These are phyloP conservation scores for Sisymbrium altissimum DNA, from an alignment of 345 rosid species.

Conservation along the genomic window DNA sequence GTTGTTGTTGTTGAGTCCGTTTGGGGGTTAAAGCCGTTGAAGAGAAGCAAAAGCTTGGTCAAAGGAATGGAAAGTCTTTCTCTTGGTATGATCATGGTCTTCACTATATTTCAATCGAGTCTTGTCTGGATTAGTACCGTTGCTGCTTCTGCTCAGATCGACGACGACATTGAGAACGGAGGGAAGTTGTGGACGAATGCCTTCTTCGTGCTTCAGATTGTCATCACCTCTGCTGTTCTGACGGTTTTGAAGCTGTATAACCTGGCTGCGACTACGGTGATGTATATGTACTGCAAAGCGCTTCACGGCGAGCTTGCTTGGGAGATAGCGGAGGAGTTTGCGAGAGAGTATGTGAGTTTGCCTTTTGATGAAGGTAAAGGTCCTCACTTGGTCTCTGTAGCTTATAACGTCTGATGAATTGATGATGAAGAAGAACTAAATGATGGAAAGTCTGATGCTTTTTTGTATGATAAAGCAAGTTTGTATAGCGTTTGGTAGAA, in stretches of 20 bases:
- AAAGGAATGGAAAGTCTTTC: slow-evolving; percentile 50
- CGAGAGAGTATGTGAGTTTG: slow-evolving; percentile 56
- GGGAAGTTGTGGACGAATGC: slow-evolving; percentile 41
- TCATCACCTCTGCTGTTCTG: slow-evolving; percentile 38
- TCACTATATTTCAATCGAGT: slow-evolving; percentile 22
- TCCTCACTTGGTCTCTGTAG: slow-evolving; percentile 56
- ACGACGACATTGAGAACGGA: slow-evolving; percentile 1
- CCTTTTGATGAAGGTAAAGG: slow-evolving; percentile 75
- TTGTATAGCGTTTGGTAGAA: slow-evolving; percentile 1
- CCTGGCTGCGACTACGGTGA: slow-evolving; percentile 51
- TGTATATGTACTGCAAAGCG: slow-evolving; percentile 72
- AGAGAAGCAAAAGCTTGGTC: slow-evolving; percentile 49
- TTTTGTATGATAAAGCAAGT: slow-evolving; percentile 22
- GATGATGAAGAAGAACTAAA: too few relatives aligned
- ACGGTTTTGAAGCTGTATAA: slow-evolving; percentile 35
- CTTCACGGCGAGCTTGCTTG: slow-evolving; percentile 61
- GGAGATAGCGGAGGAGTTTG: slow-evolving; percentile 73
- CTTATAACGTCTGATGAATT: slow-evolving; percentile 22
- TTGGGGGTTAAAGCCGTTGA: slow-evolving; percentile 65
- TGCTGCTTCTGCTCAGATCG: slow-evolving; percentile 7
- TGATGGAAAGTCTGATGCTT: not conserved
- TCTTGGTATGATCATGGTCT: slow-evolving; percentile 36
- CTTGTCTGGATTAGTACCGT: slow-evolving; percentile 30
- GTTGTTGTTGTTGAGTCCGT: slow-evolving; percentile 62
- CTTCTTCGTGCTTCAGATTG: slow-evolving; percentile 44